A percentile compares a stretch with the other conserved stretches of the same genome.
Conservation (phyloP, 2,329 filamentous ascomycete genomes). For the Colletotrichum costaricense region DNA sequence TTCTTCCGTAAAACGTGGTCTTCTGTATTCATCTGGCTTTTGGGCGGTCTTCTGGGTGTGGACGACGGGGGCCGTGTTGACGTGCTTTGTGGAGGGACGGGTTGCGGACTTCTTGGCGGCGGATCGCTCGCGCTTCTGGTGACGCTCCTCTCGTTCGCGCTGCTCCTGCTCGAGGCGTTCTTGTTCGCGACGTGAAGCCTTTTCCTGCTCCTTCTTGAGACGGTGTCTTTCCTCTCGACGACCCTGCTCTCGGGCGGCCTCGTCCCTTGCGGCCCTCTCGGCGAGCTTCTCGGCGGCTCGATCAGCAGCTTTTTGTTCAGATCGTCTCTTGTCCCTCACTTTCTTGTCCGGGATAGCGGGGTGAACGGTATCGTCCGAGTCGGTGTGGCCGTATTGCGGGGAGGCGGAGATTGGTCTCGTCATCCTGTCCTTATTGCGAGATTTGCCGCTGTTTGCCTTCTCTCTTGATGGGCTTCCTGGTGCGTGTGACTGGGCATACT, state of each 20-base stretch:
- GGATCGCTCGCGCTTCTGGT: slow-evolving; percentile 40
- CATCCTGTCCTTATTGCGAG: slow-evolving; percentile 51
- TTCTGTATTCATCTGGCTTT: slow-evolving; percentile 38
- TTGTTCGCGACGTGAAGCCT: slow-evolving; percentile 41
- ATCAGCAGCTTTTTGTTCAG: background rate
- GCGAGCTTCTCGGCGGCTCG: no score
- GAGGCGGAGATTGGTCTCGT: slow-evolving; percentile 51
- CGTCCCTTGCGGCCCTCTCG: no score
- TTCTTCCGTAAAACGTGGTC: slow-evolving; percentile 40
- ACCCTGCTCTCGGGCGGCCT: slow-evolving; percentile 32
- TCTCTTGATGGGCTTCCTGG: slow-evolving; percentile 57
- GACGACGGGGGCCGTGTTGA: slow-evolving; percentile 49
- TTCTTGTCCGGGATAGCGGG: slow-evolving; percentile 45
- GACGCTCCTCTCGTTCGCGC: slow-evolving; percentile 39
- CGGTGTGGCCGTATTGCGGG: slow-evolving; percentile 48
- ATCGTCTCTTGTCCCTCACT: slow-evolving; percentile 43
- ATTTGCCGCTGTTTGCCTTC: slow-evolving; percentile 63
- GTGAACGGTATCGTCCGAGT: slow-evolving; percentile 58
- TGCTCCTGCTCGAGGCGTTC: slow-evolving; percentile 40
- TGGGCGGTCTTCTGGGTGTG: slow-evolving; percentile 27
- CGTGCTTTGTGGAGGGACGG: slow-evolving; percentile 47
- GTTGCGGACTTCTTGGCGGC: slow-evolving; percentile 35
- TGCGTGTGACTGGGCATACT: slow-evolving; percentile 61
- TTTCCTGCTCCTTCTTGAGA: slow-evolving; percentile 39
- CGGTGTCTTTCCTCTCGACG: slow-evolving; percentile 40